Conservation (phyloP, 192 early-diverging fungal species). For the Gonapodya prolifera region DNA sequence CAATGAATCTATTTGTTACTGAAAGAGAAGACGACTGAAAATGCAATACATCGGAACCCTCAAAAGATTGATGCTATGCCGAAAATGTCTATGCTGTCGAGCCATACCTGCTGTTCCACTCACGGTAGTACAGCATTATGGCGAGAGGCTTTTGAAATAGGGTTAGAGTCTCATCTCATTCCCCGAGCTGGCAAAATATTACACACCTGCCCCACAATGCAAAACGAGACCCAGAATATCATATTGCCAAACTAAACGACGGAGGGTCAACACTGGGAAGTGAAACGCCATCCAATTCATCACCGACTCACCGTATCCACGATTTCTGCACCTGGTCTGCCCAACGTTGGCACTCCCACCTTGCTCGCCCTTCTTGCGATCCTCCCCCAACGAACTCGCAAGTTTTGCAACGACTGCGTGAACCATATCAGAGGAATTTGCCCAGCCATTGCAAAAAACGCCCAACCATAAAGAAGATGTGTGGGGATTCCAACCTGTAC, state of each 20-base stretch:
- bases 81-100: neutral
- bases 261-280: too few relatives aligned
- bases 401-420: constrained; percentile 50
- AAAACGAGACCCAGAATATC: constrained; percentile 71
- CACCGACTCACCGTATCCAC: constrained; percentile 47
- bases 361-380: neutral
- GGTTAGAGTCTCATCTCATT: neutral
- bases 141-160: neutral
- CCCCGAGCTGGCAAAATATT: neutral
- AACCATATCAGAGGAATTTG: constrained; percentile 66
- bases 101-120: neutral
- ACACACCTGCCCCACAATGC: constrained; percentile 53
- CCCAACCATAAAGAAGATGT: constrained; percentile 63
- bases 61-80: neutral
- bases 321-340: constrained; percentile 30
- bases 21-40: too few relatives aligned
- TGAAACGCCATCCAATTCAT: neutral
- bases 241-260: constrained; percentile 50
- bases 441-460: constrained; percentile 66
- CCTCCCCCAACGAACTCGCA: neutral
- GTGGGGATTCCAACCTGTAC: constrained; percentile 59
- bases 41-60: neutral
- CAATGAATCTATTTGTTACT: too few relatives aligned
- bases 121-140: neutral
- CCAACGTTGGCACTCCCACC: neutral